These are phyloP conservation scores for Chalara sp. DNA, from an alignment of 2,329 filamentous ascomycete genomes.

Conservation along the genomic window DNA sequence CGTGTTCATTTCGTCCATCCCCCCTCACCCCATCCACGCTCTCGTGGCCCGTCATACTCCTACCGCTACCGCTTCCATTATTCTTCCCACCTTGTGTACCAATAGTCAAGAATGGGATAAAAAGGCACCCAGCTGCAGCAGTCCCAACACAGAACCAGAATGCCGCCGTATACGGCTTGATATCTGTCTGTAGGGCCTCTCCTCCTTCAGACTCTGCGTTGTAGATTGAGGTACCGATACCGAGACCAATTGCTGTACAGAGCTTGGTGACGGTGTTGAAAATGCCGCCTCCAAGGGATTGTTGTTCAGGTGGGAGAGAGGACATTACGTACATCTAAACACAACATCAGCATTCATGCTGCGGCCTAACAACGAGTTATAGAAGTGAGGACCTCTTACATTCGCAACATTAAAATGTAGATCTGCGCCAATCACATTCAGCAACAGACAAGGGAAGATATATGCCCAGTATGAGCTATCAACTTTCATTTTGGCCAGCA, in stretches of 20 bases:
- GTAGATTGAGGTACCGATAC: slow-evolving; percentile 54
- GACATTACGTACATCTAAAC: slow-evolving; percentile 63
- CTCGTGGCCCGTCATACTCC: no score
- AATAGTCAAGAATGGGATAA: slow-evolving; percentile 45
- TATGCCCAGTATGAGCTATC: slow-evolving; percentile 58
- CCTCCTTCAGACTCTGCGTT: slow-evolving; percentile 37
- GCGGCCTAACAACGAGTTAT: slow-evolving; percentile 3
- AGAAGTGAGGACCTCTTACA: slow-evolving; percentile 31
- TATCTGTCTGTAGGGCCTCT: slow-evolving; percentile 11
- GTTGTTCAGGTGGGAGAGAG: slow-evolving; percentile 47
- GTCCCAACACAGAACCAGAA: slow-evolving; percentile 44
- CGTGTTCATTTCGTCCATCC: no score
- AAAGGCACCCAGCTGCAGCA: slow-evolving; percentile 33
- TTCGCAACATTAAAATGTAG: slow-evolving; percentile 66
- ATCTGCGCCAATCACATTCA: slow-evolving; percentile 59
- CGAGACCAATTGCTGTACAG: slow-evolving; percentile 50
- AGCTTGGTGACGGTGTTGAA: slow-evolving; percentile 56
- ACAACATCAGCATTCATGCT: slow-evolving; percentile 1
- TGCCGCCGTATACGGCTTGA: slow-evolving; percentile 41
- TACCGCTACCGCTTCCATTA: no score
- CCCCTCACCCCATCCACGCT: no score
- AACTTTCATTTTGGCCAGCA: slow-evolving; percentile 49
- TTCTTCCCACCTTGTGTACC: slow-evolving; percentile 40
- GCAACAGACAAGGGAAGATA: slow-evolving; percentile 51
- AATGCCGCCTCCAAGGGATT: slow-evolving; percentile 60